Evolutionary conservation across 2,329 filamentous ascomycete genomes (phyloP).

Genomic region (Apiospora arundinis): DNA sequence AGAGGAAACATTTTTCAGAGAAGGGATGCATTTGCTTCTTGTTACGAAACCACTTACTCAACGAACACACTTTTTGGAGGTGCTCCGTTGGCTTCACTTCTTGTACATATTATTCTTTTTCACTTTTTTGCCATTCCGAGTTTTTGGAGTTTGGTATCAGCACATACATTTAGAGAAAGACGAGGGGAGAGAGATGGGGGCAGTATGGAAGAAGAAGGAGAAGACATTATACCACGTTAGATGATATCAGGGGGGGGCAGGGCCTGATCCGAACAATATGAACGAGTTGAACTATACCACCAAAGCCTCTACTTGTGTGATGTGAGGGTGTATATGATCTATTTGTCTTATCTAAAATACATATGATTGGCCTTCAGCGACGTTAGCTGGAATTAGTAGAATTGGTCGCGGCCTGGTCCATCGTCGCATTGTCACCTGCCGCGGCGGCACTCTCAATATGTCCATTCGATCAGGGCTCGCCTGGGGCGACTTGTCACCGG

Average conservation of each 20-base stretch:
- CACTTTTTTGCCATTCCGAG: neutral
- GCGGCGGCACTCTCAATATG: no score
- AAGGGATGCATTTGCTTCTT: neutral
- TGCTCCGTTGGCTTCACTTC: neutral
- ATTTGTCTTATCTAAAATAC: no score
- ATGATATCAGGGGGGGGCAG: neutral
- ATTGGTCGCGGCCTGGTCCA: no score
- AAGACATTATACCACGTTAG: neutral
- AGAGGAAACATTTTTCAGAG: neutral
- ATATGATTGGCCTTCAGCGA: no score
- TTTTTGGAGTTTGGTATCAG: neutral
- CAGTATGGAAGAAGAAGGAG: neutral
- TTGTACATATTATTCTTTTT: slow-evolving; percentile 7
- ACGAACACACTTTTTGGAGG: neutral
- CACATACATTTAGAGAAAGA: neutral
- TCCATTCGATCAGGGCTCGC: no score
- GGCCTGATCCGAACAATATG: neutral
- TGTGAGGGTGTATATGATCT: no score
- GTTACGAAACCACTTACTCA: neutral
- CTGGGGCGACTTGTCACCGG: no score
- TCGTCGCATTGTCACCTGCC: no score
- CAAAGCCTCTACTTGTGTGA: no score
- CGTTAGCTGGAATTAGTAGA: no score
- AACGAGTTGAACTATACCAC: neutral
- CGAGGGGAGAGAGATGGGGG: neutral